Base-by-base conservation (phyloP, 345 rosid genomes). In the Microthlaspi erraticum region DNA sequence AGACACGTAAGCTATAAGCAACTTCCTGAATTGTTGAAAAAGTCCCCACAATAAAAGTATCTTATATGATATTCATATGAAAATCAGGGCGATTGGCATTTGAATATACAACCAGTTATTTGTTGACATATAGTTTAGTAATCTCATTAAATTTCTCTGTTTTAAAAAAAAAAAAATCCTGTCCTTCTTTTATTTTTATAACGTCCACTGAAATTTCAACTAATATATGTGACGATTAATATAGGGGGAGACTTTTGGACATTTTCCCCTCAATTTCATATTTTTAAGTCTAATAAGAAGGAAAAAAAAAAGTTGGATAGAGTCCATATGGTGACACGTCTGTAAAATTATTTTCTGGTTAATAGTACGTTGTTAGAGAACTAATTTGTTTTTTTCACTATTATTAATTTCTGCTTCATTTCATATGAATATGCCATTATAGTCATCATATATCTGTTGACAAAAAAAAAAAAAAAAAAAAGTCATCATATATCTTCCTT, bases 1-100 rank as follows among this genome's bases (percentile, higher is more conserved):
- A 87, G 92, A 82, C 85, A 83, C 98, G 98, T 90, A 77, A 83
- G 63, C 75, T 45, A 75, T 83, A 90, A 86, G 96, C 79, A 84
- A 85, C 81, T 74, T 83, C 63, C 37, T 63, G 54, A 33, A 59
- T 70, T 76, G 75, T 42, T 60, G 68, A 63, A 60, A 79, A 90
- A 87, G 91, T 82, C 80, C 60, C 61, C 54, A 52, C 53, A 31
- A 54, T 55, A 1, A 23, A 60, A 26, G 57, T 65, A 59, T 74
- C 72, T 58, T 38, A 58, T n/a, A 10, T 50, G 9, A 37, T 20
- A 37, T 39, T 42, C 31, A 12, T 50, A 32, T 66, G 16, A 11
- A 66, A 32, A 19, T 8, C 13, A 58, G 32, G 14, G 61, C 32
- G 31, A 59, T 51, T 48, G 23, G 37, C 66, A 64, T 37, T 45